Percentiles rank a stretch among this genome's conserved stretches.
Evolutionary conservation across 2,329 filamentous ascomycete genomes (phyloP).

Genomic region (Lachnellula cervina): DNA sequence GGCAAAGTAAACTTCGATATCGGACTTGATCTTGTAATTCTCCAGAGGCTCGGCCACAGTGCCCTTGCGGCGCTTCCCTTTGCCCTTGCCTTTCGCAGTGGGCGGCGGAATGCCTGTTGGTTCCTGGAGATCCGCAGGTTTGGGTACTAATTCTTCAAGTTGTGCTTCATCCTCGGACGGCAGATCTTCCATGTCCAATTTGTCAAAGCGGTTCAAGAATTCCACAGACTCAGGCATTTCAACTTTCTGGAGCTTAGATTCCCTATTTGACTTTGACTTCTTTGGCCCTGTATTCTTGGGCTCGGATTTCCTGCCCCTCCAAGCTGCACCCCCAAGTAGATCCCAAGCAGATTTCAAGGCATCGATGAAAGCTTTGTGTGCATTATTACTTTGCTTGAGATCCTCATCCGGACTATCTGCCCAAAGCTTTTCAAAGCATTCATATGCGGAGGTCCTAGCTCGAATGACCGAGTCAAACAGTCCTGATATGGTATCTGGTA

Average conservation of each 20-base stretch:
- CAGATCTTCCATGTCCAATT: not conserved
- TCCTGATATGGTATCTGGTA: not conserved
- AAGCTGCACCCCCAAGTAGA: not conserved
- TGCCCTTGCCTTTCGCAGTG: too few species aligned
- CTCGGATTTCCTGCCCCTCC: not conserved
- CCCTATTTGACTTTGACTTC: not conserved
- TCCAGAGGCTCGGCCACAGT: too few species aligned
- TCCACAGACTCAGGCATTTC: not conserved
- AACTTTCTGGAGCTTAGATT: too few species aligned
- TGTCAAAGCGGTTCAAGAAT: not conserved
- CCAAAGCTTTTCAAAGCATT: not conserved
- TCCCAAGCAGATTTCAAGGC: not conserved
- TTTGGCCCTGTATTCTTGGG: not conserved
- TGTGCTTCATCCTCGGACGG: not conserved
- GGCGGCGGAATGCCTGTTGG: too few species aligned
- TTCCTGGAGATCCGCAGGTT: too few species aligned
- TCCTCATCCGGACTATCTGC: not conserved
- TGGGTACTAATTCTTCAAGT: not conserved
- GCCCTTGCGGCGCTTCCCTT: too few species aligned
- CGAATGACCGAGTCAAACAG: not conserved
- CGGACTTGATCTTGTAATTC: not conserved
- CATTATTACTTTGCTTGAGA: not conserved
- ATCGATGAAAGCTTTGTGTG: not conserved
- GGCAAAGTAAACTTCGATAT: not conserved
- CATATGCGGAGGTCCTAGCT: not conserved